Percentiles rank a stretch among this genome's conserved stretches.
Evolutionary conservation across 805 yeast genomes (phyloP).

Genomic region (Zygoascus flipseniorum): DNA sequence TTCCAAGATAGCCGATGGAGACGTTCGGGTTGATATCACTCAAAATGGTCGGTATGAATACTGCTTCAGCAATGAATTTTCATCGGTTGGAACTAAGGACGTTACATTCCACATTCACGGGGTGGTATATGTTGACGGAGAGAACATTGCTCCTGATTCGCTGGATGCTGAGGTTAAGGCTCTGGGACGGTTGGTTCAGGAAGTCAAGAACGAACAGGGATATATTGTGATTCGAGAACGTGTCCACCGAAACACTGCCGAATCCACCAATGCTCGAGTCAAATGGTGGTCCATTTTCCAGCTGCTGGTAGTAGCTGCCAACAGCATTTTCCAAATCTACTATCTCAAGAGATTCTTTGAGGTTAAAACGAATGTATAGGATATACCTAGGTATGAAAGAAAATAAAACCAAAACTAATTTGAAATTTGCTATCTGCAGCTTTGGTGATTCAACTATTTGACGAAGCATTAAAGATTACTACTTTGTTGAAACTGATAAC

Average conservation of each 20-base stretch:
- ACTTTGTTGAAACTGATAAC: background rate
- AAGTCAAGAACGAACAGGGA: conserved; percentile 81
- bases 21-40: conserved; percentile 56
- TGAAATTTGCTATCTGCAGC: background rate
- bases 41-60: conserved; percentile 68
- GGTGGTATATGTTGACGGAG: conserved; percentile 73
- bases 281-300: conserved; percentile 98
- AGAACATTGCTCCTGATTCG: conserved; percentile 65
- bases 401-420: background rate
- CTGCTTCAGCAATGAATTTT: conserved; percentile 86
- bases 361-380: conserved; percentile 78
- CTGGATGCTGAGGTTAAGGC: conserved; percentile 77
- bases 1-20: conserved; percentile 69
- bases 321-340: conserved; percentile 87
- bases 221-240: conserved; percentile 94
- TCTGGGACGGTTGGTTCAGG: conserved; percentile 66
- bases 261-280: conserved; percentile 91
- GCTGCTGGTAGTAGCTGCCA: conserved; percentile 71
- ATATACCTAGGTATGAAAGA: background rate
- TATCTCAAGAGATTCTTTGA: conserved; percentile 93
- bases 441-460: background rate
- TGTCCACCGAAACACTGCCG: conserved; percentile 97
- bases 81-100: conserved; percentile 68
- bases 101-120: conserved; percentile 95
- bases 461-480: background rate